Evolutionary conservation across 2,329 filamentous ascomycete species (phyloP), one percentile per base, ranked within the genome.

Genomic region (Epichloe coenophiala): DNA sequence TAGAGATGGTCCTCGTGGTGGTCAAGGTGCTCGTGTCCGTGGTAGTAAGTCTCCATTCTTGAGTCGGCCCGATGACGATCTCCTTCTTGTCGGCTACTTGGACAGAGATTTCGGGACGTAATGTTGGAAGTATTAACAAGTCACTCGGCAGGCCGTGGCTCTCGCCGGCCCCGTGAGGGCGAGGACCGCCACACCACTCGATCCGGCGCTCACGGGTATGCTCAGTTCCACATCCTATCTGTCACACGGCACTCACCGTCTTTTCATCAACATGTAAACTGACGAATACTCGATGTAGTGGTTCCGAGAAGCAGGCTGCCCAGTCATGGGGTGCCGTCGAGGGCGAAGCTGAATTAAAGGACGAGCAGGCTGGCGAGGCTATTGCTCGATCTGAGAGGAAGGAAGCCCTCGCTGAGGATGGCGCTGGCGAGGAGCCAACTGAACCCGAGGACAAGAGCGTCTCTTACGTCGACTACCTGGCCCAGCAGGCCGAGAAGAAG

Each of bases 381-480:
- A 94, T 96, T 60, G 93, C 93, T 59, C 79, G 88, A 71, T 74
- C 77, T 57, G 91, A 97, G 65, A 79, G 88, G 73, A 88, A 86
- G 73, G 85, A 88, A 55, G 77, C 73, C 50, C 65, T 70, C 48
- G 68, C 67, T 41, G 78, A 75, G 59, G 79, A 75, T 56, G 71
- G 68, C 41, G 62, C 67, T 43, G 62, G 60, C 49, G 71, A 71
- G 57, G 69, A 69, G 61, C 69, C 72, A 51, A 73, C 74, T 55
- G 81, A 88, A 71, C 76, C 80, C 47, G 84, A 89, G 72, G 87
- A 94, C 70, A 94, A 93, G 80, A 81, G 78, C 74, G 84, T 95
- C 75, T 93, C 89, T 50, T 95, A 90, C 73, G 74, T 79, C 64
- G 86, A 93, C 59, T 98, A 95, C 76, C 80, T 94, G 49, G 86